Evolutionary conservation across 2,329 filamentous ascomycete genomes (phyloP).

Genomic region (Ascochyta pisi): DNA sequence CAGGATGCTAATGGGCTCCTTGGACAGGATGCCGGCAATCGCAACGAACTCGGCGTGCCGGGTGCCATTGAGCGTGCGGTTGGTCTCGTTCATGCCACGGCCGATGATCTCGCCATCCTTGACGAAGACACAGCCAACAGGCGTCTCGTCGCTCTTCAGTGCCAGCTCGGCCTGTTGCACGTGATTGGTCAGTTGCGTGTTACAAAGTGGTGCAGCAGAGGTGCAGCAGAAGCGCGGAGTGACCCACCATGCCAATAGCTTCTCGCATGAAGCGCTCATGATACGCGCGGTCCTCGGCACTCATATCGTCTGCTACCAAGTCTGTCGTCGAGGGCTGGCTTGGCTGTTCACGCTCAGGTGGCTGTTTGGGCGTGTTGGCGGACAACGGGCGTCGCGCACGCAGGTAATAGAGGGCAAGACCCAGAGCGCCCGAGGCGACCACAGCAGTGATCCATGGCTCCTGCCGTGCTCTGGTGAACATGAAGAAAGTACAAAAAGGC

Average conservation of each 20-base stretch:
- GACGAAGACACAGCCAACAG: slow-evolving; percentile 94
- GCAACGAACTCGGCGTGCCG: slow-evolving; percentile 96
- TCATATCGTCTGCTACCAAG: slow-evolving; percentile 39
- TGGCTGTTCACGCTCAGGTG: slow-evolving; percentile 22
- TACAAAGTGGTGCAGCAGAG: slow-evolving; percentile 9
- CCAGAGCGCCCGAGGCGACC: slow-evolving; percentile 30
- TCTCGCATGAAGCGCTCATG: slow-evolving; percentile 79
- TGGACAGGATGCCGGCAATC: slow-evolving; percentile 69
- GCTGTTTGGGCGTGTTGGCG: slow-evolving; percentile 13
- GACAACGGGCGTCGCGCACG: slow-evolving; percentile 20
- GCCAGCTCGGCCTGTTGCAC: slow-evolving; percentile 77
- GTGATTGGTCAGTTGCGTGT: slow-evolving; percentile 30
- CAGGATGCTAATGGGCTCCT: slow-evolving; percentile 72
- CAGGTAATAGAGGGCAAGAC: slow-evolving; percentile 29
- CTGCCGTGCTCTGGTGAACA: slow-evolving; percentile 24
- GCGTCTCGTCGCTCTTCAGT: slow-evolving; percentile 83
- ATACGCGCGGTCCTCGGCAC: slow-evolving; percentile 51
- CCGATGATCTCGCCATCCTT: slow-evolving; percentile 80
- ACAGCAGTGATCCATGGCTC: slow-evolving; percentile 31
- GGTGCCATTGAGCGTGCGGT: slow-evolving; percentile 66
- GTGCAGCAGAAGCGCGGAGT: slow-evolving; percentile 11
- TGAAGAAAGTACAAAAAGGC: slow-evolving; percentile 23
- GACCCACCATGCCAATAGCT: slow-evolving; percentile 79
- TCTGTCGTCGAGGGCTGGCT: slow-evolving; percentile 38
- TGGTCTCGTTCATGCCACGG: slow-evolving; percentile 95